phyloP scores from a whole-genome alignment of 1,284 basidiomycete species.

The Puccinia horiana region DNA sequence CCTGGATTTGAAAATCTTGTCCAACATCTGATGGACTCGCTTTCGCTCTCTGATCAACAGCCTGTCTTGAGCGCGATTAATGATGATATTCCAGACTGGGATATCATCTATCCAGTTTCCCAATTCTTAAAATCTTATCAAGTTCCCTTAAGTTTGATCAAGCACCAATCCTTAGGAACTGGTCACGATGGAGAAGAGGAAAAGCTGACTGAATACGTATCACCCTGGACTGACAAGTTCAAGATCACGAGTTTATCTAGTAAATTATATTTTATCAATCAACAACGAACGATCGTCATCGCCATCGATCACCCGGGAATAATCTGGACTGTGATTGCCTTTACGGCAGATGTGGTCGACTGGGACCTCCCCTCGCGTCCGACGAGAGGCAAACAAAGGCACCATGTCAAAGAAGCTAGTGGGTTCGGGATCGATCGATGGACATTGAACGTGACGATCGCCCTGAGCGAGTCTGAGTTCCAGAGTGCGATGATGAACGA shows the following conservation, averaged over 20 bases:
- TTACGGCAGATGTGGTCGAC: constrained; percentile 82
- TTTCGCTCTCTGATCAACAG: constrained; percentile 62
- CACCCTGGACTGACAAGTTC: constrained; percentile 66
- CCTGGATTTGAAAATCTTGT: constrained; percentile 72
- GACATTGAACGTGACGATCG: constrained; percentile 71
- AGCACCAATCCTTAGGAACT: constrained; percentile 51
- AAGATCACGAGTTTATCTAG: constrained; percentile 68
- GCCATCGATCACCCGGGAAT: constrained; percentile 77
- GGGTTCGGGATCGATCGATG: constrained; percentile 75
- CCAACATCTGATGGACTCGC: constrained; percentile 66
- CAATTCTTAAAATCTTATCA: constrained; percentile 78
- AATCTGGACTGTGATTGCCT: constrained; percentile 89
- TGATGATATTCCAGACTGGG: constrained; percentile 69
- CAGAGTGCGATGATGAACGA: constrained; percentile 53
- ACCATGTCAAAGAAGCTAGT: constrained; percentile 87
- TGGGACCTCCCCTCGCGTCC: constrained; percentile 73
- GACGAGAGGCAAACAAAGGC: constrained; percentile 66
- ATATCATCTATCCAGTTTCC: constrained; percentile 68
- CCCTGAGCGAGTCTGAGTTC: constrained; percentile 60
- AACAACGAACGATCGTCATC: constrained; percentile 72
- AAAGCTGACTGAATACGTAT: constrained; percentile 60
- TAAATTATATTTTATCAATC: constrained; percentile 64
- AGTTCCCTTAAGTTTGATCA: constrained; percentile 63
- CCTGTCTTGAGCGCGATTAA: constrained; percentile 57
- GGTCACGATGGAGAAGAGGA: constrained; percentile 41